phyloP scores from a whole-genome alignment of 306 rosid species.

The Medicago arabica region DNA sequence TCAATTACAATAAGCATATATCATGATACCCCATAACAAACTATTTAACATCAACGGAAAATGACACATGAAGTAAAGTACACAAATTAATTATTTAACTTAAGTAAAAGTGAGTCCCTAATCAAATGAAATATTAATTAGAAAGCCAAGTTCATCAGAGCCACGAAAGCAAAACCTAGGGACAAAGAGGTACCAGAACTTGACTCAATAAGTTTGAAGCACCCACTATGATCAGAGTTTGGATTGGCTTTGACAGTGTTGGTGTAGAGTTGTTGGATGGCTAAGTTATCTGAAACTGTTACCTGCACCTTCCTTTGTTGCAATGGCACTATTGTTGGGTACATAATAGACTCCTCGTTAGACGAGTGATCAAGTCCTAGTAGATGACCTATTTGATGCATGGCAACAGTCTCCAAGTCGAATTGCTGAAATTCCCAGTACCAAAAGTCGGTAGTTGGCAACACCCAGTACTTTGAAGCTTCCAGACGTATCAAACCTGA shows the following conservation, averaged over 20 bases:
- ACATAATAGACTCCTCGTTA: not conserved
- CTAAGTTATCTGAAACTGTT: not conserved
- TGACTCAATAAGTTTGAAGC: not conserved
- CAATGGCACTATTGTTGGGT: not conserved
- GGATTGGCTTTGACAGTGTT: not conserved
- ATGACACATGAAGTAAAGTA: too few relatives aligned
- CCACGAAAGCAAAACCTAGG: not conserved
- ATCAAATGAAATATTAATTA: too few relatives aligned
- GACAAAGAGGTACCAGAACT: not conserved
- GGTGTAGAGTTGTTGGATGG: not conserved
- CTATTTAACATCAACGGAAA: too few relatives aligned
- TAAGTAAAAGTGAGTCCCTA: too few relatives aligned
- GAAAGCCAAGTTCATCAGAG: not conserved
- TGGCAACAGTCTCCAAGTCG: not conserved
- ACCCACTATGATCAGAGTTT: not conserved
- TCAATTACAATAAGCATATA: too few relatives aligned
- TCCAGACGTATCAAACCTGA: not conserved
- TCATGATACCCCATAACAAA: too few relatives aligned
- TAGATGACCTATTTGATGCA: constrained; percentile 8
- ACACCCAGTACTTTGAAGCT: not conserved
- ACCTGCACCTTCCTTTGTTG: not conserved
- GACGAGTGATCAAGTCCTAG: constrained; percentile 1
- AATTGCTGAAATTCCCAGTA: too few relatives aligned
- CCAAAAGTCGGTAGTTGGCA: too few relatives aligned
- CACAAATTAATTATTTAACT: too few relatives aligned